Base-by-base conservation (phyloP, 495 filamentous ascomycete genomes). In the Penicillium lividum region DNA sequence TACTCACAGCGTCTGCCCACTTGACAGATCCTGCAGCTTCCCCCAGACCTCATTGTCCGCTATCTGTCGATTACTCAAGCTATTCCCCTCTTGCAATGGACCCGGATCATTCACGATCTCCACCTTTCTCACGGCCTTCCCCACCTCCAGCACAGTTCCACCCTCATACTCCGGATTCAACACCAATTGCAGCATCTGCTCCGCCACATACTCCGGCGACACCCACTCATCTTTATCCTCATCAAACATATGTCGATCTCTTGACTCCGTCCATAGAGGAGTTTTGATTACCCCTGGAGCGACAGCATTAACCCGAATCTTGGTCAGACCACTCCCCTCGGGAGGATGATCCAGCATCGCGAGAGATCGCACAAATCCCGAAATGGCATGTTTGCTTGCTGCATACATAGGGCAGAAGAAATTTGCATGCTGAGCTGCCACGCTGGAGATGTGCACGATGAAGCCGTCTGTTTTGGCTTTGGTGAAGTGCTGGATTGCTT, bases 321-420 rank as follows among this genome's bases (percentile, higher is more conserved):
- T 45, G 43, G 43, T 36, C 8, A 36, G 33, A 13, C 33, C 33
- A 36, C 33, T 11, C 8, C 33, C 43, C 4, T 27, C 43, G 7
- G 43, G 9, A 18, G 16, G 43, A 11, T 27, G 9, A 36, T 36
- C 33, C 33, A 36, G 9, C 33, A 36, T 36, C 3, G 9, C 33
- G 33, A 49, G 11, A 13, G 47, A 49, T 16, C 47, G 47, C 8
- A 49, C 47, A 31, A 49, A 49, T 15, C 47, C 47, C 7, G 22
- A 28, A 15, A 49, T 33, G 8, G 16, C 47, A 49, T 49, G 47
- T 25, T 49, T 49, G 47, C 47, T 49, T 10, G 47, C 47, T 3
- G 10, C 25, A 29, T 49, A 49, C 25, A 49, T 15, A 1, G 47
- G 47, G 8, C 10, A n/a, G 9, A 29, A 16, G 10, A 49, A 29